These are phyloP conservation scores for Echeveria elegans DNA, from an alignment of 164 flowering plant genomes.

Conservation along the genomic window DNA sequence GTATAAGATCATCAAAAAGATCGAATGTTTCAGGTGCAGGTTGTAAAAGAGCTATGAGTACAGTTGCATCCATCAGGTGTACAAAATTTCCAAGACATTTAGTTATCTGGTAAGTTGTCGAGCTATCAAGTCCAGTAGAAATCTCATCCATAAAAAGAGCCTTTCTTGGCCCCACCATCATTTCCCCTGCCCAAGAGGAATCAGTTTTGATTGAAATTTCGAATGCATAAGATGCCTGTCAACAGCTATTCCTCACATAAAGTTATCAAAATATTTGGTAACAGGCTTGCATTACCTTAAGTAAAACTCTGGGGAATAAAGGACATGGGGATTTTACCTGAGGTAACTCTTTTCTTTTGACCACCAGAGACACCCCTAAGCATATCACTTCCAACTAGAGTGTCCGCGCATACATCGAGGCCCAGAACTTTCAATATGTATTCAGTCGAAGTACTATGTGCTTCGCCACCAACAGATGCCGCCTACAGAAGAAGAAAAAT, in stretches of 20 bases:
- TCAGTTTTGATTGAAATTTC: not conserved
- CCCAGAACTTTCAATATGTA: conserved; percentile 84
- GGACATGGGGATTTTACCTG: conserved; percentile 39
- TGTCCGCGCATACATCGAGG: conserved; percentile 77
- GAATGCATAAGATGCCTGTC: not conserved
- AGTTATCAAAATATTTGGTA: no score
- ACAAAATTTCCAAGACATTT: conserved; percentile 73
- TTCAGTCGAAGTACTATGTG: conserved; percentile 65
- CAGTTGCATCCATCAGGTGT: conserved; percentile 78
- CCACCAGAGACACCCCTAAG: conserved; percentile 91
- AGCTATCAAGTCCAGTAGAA: conserved; percentile 95
- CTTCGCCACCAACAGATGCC: conserved; percentile 55
- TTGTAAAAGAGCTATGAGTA: conserved; percentile 84
- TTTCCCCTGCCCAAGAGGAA: conserved; percentile 51
- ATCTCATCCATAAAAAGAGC: conserved; percentile 96
- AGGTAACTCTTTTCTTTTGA: conserved; percentile 80
- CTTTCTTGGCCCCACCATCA: conserved; percentile 88
- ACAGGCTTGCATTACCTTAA: no score
- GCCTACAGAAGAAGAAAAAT: conserved; percentile 38
- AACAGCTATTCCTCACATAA: no score
- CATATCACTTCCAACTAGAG: conserved; percentile 83
- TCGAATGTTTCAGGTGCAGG: conserved; percentile 96
- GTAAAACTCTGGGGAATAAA: not conserved
- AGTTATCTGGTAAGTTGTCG: conserved; percentile 83
- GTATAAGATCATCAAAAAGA: conserved; percentile 74